These are phyloP conservation scores for Wickerhamiella siamensis DNA, from an alignment of 805 yeast genomes.

Conservation along the genomic window DNA sequence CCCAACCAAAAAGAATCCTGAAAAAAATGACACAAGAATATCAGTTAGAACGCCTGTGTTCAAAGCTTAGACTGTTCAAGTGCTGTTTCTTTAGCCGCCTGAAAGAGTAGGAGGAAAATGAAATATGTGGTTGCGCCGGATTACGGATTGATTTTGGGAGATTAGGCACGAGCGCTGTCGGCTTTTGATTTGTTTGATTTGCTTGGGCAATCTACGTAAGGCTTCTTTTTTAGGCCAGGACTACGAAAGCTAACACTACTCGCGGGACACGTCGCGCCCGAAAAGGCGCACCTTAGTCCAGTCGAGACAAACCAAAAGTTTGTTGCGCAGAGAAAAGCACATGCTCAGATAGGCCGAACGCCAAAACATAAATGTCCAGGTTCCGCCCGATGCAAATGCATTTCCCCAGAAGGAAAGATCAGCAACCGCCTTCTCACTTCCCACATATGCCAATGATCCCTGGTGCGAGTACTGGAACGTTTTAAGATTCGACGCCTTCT, in stretches of 20 bases:
- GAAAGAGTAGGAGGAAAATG: no score
- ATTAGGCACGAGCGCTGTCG: no score
- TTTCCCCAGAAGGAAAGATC: constrained; percentile 62
- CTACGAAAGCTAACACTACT: constrained; percentile 36
- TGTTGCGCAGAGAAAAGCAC: constrained; percentile 83
- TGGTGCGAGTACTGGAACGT: constrained; percentile 74
- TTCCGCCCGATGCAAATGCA: constrained; percentile 69
- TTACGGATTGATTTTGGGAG: no score
- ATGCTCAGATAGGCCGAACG: constrained; percentile 83
- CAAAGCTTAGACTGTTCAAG: no score
- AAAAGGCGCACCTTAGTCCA: constrained; percentile 80
- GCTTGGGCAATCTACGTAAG: no score
- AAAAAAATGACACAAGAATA: no score
- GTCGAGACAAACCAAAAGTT: constrained; percentile 69
- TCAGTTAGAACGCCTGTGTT: no score
- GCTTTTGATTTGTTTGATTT: no score
- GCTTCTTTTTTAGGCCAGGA: no score
- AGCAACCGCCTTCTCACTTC: constrained; percentile 83
- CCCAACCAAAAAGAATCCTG: no score
- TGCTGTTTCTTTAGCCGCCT: no score
- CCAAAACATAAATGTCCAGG: constrained; percentile 85
- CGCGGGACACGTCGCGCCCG: constrained; percentile 90
- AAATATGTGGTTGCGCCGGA: no score
- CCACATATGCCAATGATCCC: constrained; percentile 91
- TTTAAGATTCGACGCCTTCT: constrained; percentile 25